Evolutionary conservation across 306 rosid genomes (phyloP).

Genomic region (Senna siamea): DNA sequence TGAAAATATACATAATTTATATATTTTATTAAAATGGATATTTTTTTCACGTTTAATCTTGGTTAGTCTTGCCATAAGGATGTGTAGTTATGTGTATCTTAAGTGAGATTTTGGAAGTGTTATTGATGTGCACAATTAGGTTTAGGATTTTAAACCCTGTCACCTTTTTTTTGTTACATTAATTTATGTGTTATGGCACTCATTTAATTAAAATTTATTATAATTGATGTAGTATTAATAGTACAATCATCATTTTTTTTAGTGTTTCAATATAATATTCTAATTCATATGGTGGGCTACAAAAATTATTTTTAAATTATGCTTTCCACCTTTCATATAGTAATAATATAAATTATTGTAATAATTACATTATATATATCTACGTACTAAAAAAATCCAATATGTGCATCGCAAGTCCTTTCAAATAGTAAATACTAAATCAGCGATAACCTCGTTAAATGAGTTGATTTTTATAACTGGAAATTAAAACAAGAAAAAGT

Average conservation of each 20-base stretch:
- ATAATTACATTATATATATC: too few species aligned
- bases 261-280: not conserved
- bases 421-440: too few species aligned
- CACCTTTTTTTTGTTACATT: too few species aligned
- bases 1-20: not conserved
- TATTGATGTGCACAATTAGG: not conserved
- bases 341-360: too few species aligned
- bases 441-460: too few species aligned
- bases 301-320: not conserved
- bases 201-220: not conserved
- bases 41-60: not conserved
- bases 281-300: not conserved
- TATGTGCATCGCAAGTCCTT: too few species aligned
- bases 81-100: not conserved
- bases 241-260: not conserved
- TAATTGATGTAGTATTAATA: not conserved
- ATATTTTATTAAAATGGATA: not conserved
- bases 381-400: too few species aligned
- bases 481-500: too few species aligned
- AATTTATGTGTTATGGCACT: too few species aligned
- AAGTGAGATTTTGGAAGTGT: not conserved
- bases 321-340: not conserved
- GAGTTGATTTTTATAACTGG: too few species aligned
- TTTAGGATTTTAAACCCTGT: not conserved
- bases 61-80: constrained; percentile 3